Evolutionary conservation across 306 rosid genomes (phyloP).

Genomic region (Corylus avellana): DNA sequence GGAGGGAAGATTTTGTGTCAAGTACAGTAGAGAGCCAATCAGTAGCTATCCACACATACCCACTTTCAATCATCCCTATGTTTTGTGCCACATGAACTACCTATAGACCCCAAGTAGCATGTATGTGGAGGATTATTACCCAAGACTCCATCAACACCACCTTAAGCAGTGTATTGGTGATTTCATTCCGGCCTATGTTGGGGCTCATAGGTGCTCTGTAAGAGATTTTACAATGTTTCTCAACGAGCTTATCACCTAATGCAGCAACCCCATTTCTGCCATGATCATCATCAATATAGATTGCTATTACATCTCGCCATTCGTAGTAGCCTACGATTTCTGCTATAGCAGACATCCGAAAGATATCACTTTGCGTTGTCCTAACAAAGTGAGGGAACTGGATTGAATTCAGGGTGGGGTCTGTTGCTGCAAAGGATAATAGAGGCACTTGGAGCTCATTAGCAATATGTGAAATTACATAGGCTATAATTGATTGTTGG

Average conservation of each 20-base stretch:
- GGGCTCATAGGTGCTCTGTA: constrained; percentile 67
- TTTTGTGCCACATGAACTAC: constrained; percentile 59
- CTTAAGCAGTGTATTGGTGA: constrained; percentile 64
- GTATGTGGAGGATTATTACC: constrained; percentile 62
- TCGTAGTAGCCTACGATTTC: constrained; percentile 58
- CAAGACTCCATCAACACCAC: constrained; percentile 79
- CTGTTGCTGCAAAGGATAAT: constrained; percentile 70
- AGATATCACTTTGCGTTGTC: constrained; percentile 63
- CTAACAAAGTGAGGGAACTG: constrained; percentile 86
- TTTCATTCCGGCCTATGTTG: constrained; percentile 45
- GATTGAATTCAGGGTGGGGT: constrained; percentile 83
- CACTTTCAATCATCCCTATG: constrained; percentile 80
- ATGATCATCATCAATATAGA: constrained; percentile 82
- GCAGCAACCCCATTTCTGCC: constrained; percentile 86
- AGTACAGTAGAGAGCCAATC: constrained; percentile 59
- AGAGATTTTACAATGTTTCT: constrained; percentile 80
- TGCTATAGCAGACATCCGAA: constrained; percentile 82
- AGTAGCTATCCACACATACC: constrained; percentile 91
- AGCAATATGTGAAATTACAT: constrained; percentile 80
- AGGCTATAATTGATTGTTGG: constrained; percentile 73
- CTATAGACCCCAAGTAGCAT: constrained; percentile 40
- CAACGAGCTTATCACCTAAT: constrained; percentile 67
- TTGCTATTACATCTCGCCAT: constrained; percentile 85
- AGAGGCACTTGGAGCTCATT: constrained; percentile 86
- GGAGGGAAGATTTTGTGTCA: constrained; percentile 49